Conservation (phyloP, 2,329 filamentous ascomycete species). For the Hirsutella minnesotensis region DNA sequence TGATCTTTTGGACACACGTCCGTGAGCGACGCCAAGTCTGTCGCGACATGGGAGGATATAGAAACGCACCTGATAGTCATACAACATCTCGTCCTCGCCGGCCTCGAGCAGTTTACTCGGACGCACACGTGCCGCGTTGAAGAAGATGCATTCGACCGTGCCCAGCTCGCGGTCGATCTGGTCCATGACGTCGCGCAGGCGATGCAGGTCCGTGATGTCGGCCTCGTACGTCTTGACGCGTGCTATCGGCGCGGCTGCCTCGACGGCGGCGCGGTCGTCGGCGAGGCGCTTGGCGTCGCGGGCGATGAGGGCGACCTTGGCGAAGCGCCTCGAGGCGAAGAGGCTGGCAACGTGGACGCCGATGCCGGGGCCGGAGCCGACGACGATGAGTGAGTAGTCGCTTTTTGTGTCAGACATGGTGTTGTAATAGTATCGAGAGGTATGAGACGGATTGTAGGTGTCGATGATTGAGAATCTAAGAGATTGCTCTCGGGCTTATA, state of each 20-base stretch:
- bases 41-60: background rate
- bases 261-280: constrained; percentile 19
- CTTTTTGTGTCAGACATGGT: background rate
- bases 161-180: constrained; percentile 16
- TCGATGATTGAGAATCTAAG: no score
- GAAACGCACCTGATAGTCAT: constrained; percentile 33
- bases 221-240: constrained; percentile 29
- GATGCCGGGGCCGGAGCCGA: constrained; percentile 82
- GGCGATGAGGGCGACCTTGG: constrained; percentile 34
- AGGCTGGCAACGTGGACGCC: constrained; percentile 85
- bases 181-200: background rate
- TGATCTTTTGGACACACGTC: constrained; percentile 20
- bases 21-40: background rate
- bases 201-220: constrained; percentile 26
- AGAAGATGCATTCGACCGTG: constrained; percentile 35
- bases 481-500: no score
- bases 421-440: no score
- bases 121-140: constrained; percentile 38
- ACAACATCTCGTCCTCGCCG: constrained; percentile 29
- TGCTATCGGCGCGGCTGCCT: constrained; percentile 15
- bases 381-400: constrained; percentile 44
- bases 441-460: no score
- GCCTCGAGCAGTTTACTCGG: constrained; percentile 28
- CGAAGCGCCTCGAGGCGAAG: constrained; percentile 75
- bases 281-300: constrained; percentile 28